Conservation (phyloP, 345 rosid genomes). For the Balakata baccata region DNA sequence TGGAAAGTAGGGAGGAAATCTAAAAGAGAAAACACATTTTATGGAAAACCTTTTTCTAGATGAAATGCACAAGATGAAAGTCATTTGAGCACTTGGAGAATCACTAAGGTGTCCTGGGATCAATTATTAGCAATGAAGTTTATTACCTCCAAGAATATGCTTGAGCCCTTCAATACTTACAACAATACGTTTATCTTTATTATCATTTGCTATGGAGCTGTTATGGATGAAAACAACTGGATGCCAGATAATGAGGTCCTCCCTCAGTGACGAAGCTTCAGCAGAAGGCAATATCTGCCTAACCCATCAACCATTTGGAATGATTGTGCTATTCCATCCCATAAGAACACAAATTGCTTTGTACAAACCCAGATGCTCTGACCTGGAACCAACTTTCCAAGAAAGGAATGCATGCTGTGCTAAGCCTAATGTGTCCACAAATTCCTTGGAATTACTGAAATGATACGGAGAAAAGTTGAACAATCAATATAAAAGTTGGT, state of each 20-base stretch:
- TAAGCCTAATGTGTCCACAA: constrained; percentile 34
- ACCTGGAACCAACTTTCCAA: constrained; percentile 18
- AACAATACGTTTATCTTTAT: constrained; percentile 28
- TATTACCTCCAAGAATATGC: constrained; percentile 39
- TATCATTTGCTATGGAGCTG: constrained; percentile 36
- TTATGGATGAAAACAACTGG: constrained; percentile 47
- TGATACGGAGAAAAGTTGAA: constrained; percentile 3
- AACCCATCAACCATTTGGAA: constrained; percentile 31
- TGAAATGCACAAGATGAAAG: constrained; percentile 1
- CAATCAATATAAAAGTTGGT: background rate
- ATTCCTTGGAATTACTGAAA: constrained; percentile 40
- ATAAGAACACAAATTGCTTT: constrained; percentile 50
- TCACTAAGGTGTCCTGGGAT: background rate
- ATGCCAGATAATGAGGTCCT: constrained; percentile 59
- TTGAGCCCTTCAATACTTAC: constrained; percentile 34
- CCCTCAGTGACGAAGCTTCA: constrained; percentile 41
- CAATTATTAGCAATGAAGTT: background rate
- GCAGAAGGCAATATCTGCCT: constrained; percentile 23
- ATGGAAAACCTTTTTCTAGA: constrained; percentile 1
- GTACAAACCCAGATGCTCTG: constrained; percentile 54
- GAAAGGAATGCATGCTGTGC: constrained; percentile 40
- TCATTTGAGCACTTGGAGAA: constrained; percentile 5
- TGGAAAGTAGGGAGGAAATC: background rate
- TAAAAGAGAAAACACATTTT: background rate
- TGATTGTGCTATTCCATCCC: constrained; percentile 40